Evolutionary conservation across 2,329 filamentous ascomycete species (phyloP), one percentile per base, ranked within the genome.

Genomic region (Paecilomyces dactylethromorphus): DNA sequence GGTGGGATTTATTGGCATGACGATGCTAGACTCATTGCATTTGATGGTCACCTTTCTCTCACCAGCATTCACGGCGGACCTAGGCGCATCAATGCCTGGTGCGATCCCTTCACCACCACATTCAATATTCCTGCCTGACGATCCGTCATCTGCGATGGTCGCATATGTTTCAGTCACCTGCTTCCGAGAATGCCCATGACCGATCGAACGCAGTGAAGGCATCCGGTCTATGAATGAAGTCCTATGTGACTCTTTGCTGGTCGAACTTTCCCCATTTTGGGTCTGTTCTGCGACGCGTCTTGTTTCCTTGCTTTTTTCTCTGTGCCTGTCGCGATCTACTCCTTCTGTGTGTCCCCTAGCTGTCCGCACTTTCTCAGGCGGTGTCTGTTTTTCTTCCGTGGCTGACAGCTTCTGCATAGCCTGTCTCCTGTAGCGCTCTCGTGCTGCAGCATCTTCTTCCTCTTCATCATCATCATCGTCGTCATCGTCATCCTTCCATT

Each of bases 51-150:
- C 89, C 64, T 83, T 83, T 66, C 91, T 82, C 69, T 92, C 89
- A 53, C 87, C 88, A 61, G 88, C 84, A 75, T 95, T 95, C 59
- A 89, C 87, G 13, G 90, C 90, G 57, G 91, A 92, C 10, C 87
- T 80, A 1, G 92, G 92, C 22, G 90, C 90, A 77, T 95, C 91
- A 51, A 82, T 87, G 56, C 82, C 81, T 24, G 84, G 79, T 1
- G 83, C 69, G 8, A 68, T 60, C 1, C 62, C 63, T 3, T 65
- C 64, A 49, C 66, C 66, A 11, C 65, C 65, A 15, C 62, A 58
- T 3, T 63, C 66, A 18, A 67, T 65, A 52, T 63, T 66, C 11
- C 57, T 66, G 6, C 63, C 64, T 15, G 50, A 54, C 1, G 63
- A n/a, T 21, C 65, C 64, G 11, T 57, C 59, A 21, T 56, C 51